phyloP scores from a whole-genome alignment of 306 rosid species.

The Albizia julibrissin region DNA sequence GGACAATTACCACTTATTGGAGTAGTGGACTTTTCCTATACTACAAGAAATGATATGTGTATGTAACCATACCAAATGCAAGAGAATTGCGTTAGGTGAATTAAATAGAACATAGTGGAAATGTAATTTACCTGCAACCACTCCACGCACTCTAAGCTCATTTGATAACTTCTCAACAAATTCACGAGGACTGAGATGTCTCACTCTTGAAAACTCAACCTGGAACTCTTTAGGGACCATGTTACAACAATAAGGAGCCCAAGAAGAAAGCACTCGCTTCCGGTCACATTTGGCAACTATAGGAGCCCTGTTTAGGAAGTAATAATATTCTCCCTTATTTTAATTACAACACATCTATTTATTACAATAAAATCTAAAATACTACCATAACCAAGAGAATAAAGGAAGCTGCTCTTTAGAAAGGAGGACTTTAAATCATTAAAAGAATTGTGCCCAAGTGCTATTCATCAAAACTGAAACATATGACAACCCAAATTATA shows the following conservation, averaged over 20 bases:
- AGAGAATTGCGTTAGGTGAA: background rate
- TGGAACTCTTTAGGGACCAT: conserved; percentile 69
- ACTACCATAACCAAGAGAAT: background rate
- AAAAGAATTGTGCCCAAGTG: background rate
- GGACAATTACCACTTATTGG: background rate
- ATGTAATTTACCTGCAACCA: conserved; percentile 75
- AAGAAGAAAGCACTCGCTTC: conserved; percentile 77
- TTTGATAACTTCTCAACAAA: conserved; percentile 81
- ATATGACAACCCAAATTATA: conserved; percentile 18
- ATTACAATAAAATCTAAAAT: conserved; percentile 4
- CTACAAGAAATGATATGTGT: background rate
- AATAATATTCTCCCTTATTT: conserved; percentile 3
- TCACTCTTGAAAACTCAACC: conserved; percentile 79
- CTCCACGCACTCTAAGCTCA: conserved; percentile 82
- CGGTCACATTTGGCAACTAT: conserved; percentile 89
- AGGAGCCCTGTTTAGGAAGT: conserved; percentile 69
- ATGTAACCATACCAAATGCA: conserved; percentile 3
- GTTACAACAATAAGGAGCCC: conserved; percentile 76
- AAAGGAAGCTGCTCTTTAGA: background rate
- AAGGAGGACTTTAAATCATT: background rate
- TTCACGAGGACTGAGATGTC: conserved; percentile 76
- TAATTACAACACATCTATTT: conserved; percentile 5
- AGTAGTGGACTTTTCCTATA: background rate
- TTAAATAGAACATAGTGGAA: conserved; percentile 6
- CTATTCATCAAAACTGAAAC: conserved; percentile 12